These are phyloP conservation scores for Acanthamoeba rhysodes DNA, from an alignment of 208 protist species.

Conservation along the genomic window DNA sequence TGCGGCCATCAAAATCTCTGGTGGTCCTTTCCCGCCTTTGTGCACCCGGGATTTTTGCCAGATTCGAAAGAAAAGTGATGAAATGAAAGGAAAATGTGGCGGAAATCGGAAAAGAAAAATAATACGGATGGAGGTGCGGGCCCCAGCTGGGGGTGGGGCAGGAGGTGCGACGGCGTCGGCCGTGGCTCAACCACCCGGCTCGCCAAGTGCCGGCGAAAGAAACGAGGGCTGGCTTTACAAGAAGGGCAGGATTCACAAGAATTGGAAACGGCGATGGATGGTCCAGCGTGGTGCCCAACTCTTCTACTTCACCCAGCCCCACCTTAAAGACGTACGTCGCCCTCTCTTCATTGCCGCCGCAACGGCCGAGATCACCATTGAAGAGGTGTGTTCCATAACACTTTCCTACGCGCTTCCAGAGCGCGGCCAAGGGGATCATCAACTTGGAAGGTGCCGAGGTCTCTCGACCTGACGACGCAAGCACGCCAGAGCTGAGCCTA, in stretches of 20 bases:
- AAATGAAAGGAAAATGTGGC: too few species aligned
- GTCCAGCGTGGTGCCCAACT: constrained; percentile 7
- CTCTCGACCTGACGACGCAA: neutral
- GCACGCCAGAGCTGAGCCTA: neutral
- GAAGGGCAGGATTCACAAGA: constrained; percentile 54
- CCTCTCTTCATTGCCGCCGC: neutral
- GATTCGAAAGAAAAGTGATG: too few species aligned
- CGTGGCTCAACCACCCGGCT: neutral
- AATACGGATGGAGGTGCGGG: neutral
- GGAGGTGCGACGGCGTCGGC: neutral
- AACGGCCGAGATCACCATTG: neutral
- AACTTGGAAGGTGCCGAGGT: constrained; percentile 29
- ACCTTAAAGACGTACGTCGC: constrained; percentile 22
- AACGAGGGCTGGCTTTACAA: constrained; percentile 51
- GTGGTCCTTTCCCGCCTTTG: too few species aligned
- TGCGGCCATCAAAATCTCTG: too few species aligned
- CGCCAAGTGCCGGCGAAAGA: neutral
- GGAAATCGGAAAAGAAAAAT: too few species aligned
- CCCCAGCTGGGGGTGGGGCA: neutral
- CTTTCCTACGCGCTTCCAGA: neutral
- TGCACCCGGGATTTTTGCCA: too few species aligned
- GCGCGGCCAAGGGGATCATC: constrained; percentile 25
- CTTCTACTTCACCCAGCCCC: constrained; percentile 50
- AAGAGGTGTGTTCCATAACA: neutral
- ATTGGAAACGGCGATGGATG: constrained; percentile 67